Base-by-base conservation (phyloP, 2,329 filamentous ascomycete genomes). In the Reticulascus tulasneorum region DNA sequence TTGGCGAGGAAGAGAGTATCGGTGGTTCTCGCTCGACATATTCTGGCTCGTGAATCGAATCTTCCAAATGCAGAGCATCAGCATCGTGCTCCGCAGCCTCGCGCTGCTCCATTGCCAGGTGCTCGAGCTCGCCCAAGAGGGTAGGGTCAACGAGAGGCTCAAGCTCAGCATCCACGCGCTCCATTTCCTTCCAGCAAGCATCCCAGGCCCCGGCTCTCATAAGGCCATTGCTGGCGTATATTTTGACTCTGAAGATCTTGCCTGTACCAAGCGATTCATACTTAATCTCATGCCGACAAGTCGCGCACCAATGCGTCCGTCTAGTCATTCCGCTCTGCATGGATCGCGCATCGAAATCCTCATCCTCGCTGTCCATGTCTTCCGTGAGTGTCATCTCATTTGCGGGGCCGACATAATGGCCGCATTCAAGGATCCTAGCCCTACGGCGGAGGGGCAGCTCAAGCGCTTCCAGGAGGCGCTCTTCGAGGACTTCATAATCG, bases 101-200 rank as follows among this genome's bases (percentile, higher is more conserved):
- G 31, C 59, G 50, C 11, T 42, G 51, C 48, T 75, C 64, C 7
- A 63, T 60, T 23, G 66, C 67, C 8, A 82, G 60, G n/a, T 63
- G 64, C 40, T 80, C 75, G 15, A 89, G 63, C 46, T 79, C 77
- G 13, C 73, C 71, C 7, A 46, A 21, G 10, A 83, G 54, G 2
- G 68, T 61, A 0, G 75, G 58, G 13, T 79, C 75, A 9, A 89
- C 73, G 52, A 82, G 76, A 4, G 93, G 85, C 50, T 86, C 79
- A 34, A 98, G 78, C 60, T 97, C 91, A 2, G 94, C 86, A 54
- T 98, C 93, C 1, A 97, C 87, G n/a, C 91, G 78, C 63, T 98
- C 93, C 93, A 98, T 98, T 61, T 97, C 91, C 49, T 79, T 85
- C 91, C 91, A 98, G 40, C 87, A 91, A 3, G 90, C 90, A 5